phyloP scores from a whole-genome alignment of 1,284 basidiomycete species.

The Clitocybe nebularis region DNA sequence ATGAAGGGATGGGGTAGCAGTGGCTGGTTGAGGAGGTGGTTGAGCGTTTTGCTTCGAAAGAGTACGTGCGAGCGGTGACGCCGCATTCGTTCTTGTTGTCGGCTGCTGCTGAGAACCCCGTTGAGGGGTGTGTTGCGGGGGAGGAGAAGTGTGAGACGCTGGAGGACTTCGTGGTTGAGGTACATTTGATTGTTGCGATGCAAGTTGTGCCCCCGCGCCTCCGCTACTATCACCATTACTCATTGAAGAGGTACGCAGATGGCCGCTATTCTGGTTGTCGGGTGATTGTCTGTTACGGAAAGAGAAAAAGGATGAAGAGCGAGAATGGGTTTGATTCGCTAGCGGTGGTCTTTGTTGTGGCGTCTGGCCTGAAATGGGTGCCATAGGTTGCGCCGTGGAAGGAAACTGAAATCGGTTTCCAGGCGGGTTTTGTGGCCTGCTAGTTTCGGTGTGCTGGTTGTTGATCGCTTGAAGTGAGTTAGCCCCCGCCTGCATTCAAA shows the following conservation, averaged over 20 bases:
- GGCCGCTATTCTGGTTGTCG: slow-evolving; percentile 6
- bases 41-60: slow-evolving; percentile 11
- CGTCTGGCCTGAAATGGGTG: slow-evolving; percentile 13
- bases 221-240: slow-evolving; percentile 7
- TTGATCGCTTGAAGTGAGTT: slow-evolving; percentile 11
- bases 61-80: slow-evolving; percentile 9
- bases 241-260: slow-evolving; percentile 14
- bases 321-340: slow-evolving; percentile 16
- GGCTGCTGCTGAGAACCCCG: slow-evolving; percentile 15
- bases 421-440: slow-evolving; percentile 3
- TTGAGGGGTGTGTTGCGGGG: slow-evolving; percentile 19
- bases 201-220: slow-evolving; percentile 1
- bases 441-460: slow-evolving; percentile 1
- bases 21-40: slow-evolving; percentile 14
- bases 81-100: slow-evolving; percentile 1
- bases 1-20: slow-evolving; percentile 41
- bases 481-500: slow-evolving; percentile 6
- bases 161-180: slow-evolving; percentile 6
- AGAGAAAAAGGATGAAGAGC: slow-evolving; percentile 21
- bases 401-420: slow-evolving; percentile 11
- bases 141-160: slow-evolving; percentile 3
- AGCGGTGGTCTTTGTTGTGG: slow-evolving; percentile 16
- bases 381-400: slow-evolving; percentile 8
- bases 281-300: slow-evolving; percentile 17
- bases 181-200: slow-evolving; percentile 8